Base-by-base conservation (phyloP, 2,329 filamentous ascomycete genomes). In the Pestalotiopsis sp. region DNA sequence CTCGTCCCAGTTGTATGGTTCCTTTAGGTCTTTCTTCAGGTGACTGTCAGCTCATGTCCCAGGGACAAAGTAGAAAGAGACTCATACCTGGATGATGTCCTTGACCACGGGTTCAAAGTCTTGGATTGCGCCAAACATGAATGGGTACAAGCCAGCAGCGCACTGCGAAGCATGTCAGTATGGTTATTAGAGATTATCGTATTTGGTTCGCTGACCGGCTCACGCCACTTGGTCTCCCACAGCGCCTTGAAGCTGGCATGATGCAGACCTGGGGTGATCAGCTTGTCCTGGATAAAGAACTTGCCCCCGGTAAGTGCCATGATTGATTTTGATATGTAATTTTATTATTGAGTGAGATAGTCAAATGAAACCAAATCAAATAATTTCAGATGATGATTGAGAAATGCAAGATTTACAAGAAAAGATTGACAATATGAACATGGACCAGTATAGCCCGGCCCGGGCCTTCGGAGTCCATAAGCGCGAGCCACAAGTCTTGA, bases 121-220 rank as follows among this genome's bases (percentile, higher is more conserved):
- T 52, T 70, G 58, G 36, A 72, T 73, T 7, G 69, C 66, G 7
- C 76, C 77, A 66, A 77, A 79, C 76, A 79, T 79, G 70, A 80
- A 80, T 4, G 78, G 78, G 72, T 80, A 80, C n/a, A 79, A 64
- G 4, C 78, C 78, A 75, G 72, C 74, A 61, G 78, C 70, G 25
- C 75, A 77, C 76, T 77, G 39, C 20, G 23, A 14, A 9, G 20
- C 9, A 60, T 7, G 11, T 31, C n/a, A 12, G 20, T 69, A 58
- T n/a, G 14, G 17, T 39, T 3, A 58, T 5, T 20, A 4, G 52
- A 20, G 25, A 12, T 14, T 41, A 59, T 38, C 17, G 58, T 25
- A 17, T 12, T 63, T n/a, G 9, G 62, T n/a, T 61, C 4, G 20
- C 45, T 49, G 72, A 76, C 76, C 62, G 71, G 61, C 13, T 69